Evolutionary conservation across 805 yeast species (phyloP).

Genomic region (Spathaspora gorwiae): DNA sequence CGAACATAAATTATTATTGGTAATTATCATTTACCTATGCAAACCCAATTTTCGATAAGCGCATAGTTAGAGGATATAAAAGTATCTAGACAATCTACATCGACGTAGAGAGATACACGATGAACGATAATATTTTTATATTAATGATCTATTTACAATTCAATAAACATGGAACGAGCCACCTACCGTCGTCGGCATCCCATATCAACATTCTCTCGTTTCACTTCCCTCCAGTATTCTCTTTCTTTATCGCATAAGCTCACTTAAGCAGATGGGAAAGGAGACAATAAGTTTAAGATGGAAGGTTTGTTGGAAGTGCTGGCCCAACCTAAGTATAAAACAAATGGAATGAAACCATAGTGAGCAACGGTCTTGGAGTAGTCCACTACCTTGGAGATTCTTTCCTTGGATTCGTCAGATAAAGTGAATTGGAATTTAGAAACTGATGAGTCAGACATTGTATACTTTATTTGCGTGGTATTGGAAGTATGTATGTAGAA

Average conservation of each 20-base stretch:
- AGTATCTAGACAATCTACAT: too few species aligned
- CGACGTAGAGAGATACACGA: too few species aligned
- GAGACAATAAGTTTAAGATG: constrained; percentile 69
- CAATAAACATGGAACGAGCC: too few species aligned
- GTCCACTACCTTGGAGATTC: constrained; percentile 77
- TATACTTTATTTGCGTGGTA: not conserved
- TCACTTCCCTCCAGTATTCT: not conserved
- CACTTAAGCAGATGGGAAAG: constrained; percentile 65
- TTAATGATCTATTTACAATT: not conserved
- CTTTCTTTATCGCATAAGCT: constrained; percentile 5
- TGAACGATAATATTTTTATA: too few species aligned
- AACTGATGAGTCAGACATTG: constrained; percentile 8
- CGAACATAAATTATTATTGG: too few species aligned
- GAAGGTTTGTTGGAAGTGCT: constrained; percentile 82
- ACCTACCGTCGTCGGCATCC: not conserved
- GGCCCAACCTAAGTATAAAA: constrained; percentile 72
- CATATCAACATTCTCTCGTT: not conserved
- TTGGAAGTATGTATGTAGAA: not conserved
- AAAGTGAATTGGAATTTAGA: constrained; percentile 26
- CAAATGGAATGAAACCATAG: constrained; percentile 96
- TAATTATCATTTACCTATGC: too few species aligned
- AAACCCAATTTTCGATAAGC: too few species aligned
- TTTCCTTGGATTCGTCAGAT: constrained; percentile 63
- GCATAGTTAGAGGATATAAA: too few species aligned
- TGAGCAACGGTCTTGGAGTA: constrained; percentile 84